Base-by-base conservation (phyloP, 1,284 basidiomycete genomes). In the Phellopilus nigrolimitatus region DNA sequence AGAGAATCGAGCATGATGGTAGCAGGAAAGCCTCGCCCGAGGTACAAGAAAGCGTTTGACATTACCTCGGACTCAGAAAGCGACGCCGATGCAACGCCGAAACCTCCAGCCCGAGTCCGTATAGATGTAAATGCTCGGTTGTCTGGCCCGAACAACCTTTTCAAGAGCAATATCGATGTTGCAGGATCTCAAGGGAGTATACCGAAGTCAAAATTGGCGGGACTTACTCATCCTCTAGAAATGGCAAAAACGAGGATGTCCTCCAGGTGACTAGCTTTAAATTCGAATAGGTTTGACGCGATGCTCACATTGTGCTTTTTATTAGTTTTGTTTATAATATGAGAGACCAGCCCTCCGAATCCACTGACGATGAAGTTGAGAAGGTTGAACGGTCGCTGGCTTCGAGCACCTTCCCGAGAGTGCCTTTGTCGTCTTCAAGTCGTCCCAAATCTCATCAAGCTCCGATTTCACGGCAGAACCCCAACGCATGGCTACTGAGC, bases 401-500 rank as follows among this genome's bases (percentile, higher is more conserved):
- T n/a, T n/a, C n/a, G n/a, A n/a, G n/a, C n/a, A n/a, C n/a, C n/a
- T n/a, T n/a, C 22, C 21, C 19, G 21, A 13, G 37, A 40, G 4
- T 28, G 33, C 27, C 24, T 13, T 30, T n/a, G 37, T 30, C 13
- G 3, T 15, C 15, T 8, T 6, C 36, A 17, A 38, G 22, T 19
- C 7, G n/a, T 15, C 10, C 27, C 9, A 24, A 39, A n/a, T 10
- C 33, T 13, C 36, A 48, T 13, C 2, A 13, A 28, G 24, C 25
- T 13, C 3, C 5, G 24, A 8, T n/a, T 31, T 34, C 44, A 8
- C 34, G 13, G 12, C 24, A 43, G 40, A 22, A 17, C 8, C 38
- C 41, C 17, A 31, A 45, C 39, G 27, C 34, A 25, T 51, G 49
- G 49, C 49, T 51, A 13, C 37, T 37, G 31, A 51, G 49, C n/a